Percentiles rank a stretch among this genome's conserved stretches.
These are phyloP conservation scores for Yamadazyma paraphyllophila DNA, from an alignment of 805 yeast species.

Conservation along the genomic window DNA sequence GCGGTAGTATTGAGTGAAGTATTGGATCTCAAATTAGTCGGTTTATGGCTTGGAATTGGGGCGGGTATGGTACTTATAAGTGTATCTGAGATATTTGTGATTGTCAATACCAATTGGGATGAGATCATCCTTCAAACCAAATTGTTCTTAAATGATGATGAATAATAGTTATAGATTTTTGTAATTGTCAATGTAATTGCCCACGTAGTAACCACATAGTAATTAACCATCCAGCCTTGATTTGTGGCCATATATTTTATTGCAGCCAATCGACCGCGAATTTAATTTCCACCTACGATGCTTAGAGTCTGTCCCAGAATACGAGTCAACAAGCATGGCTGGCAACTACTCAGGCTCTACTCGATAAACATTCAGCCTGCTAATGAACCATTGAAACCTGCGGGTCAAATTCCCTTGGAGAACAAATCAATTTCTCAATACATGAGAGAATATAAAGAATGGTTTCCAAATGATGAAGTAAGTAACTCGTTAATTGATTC, in stretches of 20 bases:
- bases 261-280: neutral
- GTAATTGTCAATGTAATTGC: too few relatives aligned
- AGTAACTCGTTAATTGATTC: slow-evolving; percentile 12
- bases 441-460: slow-evolving; percentile 11
- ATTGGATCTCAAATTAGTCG: slow-evolving; percentile 48
- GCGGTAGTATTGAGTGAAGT: slow-evolving; percentile 54
- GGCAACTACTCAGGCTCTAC: neutral
- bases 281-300: neutral
- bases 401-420: neutral
- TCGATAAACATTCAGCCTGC: slow-evolving; percentile 2
- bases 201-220: too few relatives aligned
- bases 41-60: slow-evolving; percentile 76
- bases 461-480: slow-evolving; percentile 13
- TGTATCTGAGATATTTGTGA: slow-evolving; percentile 44
- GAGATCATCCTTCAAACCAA: slow-evolving; percentile 25
- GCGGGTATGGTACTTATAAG: slow-evolving; percentile 59
- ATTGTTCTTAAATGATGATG: neutral
- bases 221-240: too few relatives aligned
- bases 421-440: slow-evolving; percentile 11
- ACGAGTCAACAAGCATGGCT: neutral
- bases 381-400: neutral
- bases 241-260: neutral
- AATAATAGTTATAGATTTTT: neutral
- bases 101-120: slow-evolving; percentile 54
- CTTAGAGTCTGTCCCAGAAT: neutral